Percentiles rank a stretch among this genome's conserved stretches.
Conservation (phyloP, 208 protist genomes). For the Trypanosoma boissoni region DNA sequence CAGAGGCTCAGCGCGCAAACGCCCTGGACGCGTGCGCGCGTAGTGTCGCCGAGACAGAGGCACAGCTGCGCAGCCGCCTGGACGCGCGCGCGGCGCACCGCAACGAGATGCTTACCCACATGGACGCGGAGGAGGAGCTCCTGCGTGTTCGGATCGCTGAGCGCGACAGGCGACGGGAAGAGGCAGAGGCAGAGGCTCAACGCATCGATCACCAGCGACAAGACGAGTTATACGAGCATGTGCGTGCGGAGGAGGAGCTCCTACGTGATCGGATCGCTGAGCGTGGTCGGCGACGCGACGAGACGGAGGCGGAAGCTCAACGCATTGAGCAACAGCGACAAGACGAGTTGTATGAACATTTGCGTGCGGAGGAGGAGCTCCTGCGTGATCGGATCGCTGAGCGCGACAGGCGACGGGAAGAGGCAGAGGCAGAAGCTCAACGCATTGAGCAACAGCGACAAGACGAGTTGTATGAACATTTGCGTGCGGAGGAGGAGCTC, state of each 20-base stretch:
- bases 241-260: slow-evolving; percentile 62
- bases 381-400: slow-evolving; percentile 48
- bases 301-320: slow-evolving; percentile 34
- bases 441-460: slow-evolving; percentile 12
- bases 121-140: slow-evolving; percentile 48
- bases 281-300: slow-evolving; percentile 35
- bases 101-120: slow-evolving; percentile 39
- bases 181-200: slow-evolving; percentile 34
- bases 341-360: slow-evolving; percentile 46
- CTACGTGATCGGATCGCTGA: slow-evolving; percentile 48
- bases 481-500: slow-evolving; percentile 60
- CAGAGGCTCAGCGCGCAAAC: slow-evolving; percentile 6
- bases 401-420: slow-evolving; percentile 38
- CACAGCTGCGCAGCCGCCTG: slow-evolving; percentile 8
- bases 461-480: slow-evolving; percentile 56
- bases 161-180: slow-evolving; percentile 22
- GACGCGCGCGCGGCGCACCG: slow-evolving; percentile 31
- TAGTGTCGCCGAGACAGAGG: slow-evolving; percentile 8
- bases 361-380: slow-evolving; percentile 62
- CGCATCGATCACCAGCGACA: slow-evolving; percentile 35
- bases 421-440: slow-evolving; percentile 11
- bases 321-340: slow-evolving; percentile 34
- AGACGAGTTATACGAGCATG: slow-evolving; percentile 46
- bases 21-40: slow-evolving; percentile 11
- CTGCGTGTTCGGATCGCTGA: slow-evolving; percentile 37